These are phyloP conservation scores for Macrotyloma uniflorum DNA, from an alignment of 306 rosid genomes.

Conservation along the genomic window DNA sequence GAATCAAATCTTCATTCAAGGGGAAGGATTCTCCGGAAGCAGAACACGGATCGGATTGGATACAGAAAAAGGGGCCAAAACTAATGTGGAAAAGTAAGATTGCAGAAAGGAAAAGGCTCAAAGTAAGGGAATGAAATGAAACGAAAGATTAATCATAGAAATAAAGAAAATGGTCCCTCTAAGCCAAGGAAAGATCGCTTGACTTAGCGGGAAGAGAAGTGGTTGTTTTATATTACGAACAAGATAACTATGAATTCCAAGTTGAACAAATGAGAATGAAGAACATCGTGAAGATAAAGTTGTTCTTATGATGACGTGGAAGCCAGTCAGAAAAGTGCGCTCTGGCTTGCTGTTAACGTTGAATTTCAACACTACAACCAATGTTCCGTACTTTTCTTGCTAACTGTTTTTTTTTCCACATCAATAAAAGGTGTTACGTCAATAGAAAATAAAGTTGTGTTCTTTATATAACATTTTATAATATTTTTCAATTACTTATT, in stretches of 20 bases:
- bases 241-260: background rate
- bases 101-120: background rate
- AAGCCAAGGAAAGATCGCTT: background rate
- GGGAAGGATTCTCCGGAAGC: background rate
- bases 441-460: no score
- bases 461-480: no score
- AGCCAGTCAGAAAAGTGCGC: constrained; percentile 25
- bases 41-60: background rate
- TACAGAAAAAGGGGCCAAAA: background rate
- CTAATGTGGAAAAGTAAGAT: background rate
- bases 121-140: background rate
- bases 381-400: background rate
- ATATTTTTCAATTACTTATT: no score
- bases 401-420: background rate
- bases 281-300: constrained; percentile 10
- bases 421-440: background rate
- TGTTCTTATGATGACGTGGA: constrained; percentile 23
- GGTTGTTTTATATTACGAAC: background rate
- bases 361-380: background rate
- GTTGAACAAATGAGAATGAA: background rate
- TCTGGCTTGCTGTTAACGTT: background rate
- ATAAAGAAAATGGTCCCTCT: background rate
- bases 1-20: constrained; percentile 22
- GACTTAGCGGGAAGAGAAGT: background rate
- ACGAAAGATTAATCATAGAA: background rate